Conservation (phyloP, 345 rosid genomes). For the Trapa incisa region DNA sequence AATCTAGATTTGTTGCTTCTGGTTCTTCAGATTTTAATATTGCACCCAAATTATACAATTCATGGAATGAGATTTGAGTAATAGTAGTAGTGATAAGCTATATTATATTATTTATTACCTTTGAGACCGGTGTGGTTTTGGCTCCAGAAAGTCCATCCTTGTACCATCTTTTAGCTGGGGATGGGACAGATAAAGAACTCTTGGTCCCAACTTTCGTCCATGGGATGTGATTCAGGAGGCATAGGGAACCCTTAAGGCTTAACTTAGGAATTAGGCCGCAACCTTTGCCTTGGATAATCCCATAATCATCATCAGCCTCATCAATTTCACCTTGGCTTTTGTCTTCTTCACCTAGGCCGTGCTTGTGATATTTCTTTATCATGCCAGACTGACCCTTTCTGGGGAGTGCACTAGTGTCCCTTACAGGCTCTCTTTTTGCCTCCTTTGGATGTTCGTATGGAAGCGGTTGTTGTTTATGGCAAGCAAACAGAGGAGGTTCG, state of each 20-base stretch:
- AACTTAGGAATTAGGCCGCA: constrained; percentile 52
- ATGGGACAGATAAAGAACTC: constrained; percentile 24
- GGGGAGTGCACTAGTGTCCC: constrained; percentile 19
- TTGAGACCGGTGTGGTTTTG: constrained; percentile 28
- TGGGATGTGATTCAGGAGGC: constrained; percentile 55
- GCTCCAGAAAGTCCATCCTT: constrained; percentile 33
- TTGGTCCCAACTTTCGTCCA: constrained; percentile 37
- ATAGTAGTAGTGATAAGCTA: neutral
- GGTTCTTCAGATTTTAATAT: no score
- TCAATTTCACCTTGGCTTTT: constrained; percentile 36
- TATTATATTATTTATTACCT: constrained; percentile 20
- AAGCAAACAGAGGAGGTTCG: constrained; percentile 49
- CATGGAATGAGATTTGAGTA: neutral
- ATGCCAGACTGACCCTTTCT: constrained; percentile 16
- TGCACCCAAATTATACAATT: neutral
- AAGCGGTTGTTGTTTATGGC: constrained; percentile 33
- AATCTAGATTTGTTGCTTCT: no score
- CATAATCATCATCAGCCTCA: constrained; percentile 23
- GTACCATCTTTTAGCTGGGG: constrained; percentile 22
- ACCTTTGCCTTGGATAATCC: constrained; percentile 41
- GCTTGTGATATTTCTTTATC: constrained; percentile 17
- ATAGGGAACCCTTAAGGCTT: constrained; percentile 2
- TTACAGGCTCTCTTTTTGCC: constrained; percentile 19
- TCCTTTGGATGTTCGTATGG: constrained; percentile 38
- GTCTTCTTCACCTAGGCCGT: constrained; percentile 29